Base-by-base conservation (phyloP, 2,329 filamentous ascomycete species). In the Trichoderma pleuroti region DNA sequence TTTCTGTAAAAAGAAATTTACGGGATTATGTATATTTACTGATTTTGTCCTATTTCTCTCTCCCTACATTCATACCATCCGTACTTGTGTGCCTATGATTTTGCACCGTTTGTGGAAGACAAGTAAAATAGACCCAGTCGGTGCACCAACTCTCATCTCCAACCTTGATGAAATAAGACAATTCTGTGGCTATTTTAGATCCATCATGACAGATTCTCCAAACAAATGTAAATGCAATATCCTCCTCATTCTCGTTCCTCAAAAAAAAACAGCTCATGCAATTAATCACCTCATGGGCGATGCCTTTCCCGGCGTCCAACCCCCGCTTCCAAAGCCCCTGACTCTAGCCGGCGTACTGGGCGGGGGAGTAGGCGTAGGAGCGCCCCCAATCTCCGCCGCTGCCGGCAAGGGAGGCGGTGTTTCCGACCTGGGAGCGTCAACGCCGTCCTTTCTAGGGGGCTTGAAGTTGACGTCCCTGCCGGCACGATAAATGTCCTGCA, bases 401-500 rank as follows among this genome's bases (percentile, higher is more conserved):
- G 75, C 74, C 26, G 81, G 78, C 12, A 86, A 79, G 5, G 88
- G 86, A 4, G 87, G 87, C 7, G 87, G 87, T 4, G 86, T 89
- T 63, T 87, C 86, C n/a, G 82, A 84, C 68, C 86, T 82, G 68
- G 82, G 80, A 9, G 80, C 77, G 11, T 82, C 79, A 70, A 79
- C 75, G 24, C 82, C 85, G 62, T 85, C 85, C 73, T 81, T 84
- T 72, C 83, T 82, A 42, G 83, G 84, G 56, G 85, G 83, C 73
- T 86, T 86, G 73, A 85, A 87, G 75, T 86, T 85, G 67, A 82
- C 81, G 18, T 85, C 82, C 36, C 82, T 78, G 10, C 83, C 83
- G 1, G 79, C 82, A 32, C 83, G 81, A 81, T 97, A 98, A 9
- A 98, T 93, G 76, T 97, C 93, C 77, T 94, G 90, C 61, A 98